Evolutionary conservation across 2,329 filamentous ascomycete species (phyloP).

Genomic region (Monilinia fructicola): DNA sequence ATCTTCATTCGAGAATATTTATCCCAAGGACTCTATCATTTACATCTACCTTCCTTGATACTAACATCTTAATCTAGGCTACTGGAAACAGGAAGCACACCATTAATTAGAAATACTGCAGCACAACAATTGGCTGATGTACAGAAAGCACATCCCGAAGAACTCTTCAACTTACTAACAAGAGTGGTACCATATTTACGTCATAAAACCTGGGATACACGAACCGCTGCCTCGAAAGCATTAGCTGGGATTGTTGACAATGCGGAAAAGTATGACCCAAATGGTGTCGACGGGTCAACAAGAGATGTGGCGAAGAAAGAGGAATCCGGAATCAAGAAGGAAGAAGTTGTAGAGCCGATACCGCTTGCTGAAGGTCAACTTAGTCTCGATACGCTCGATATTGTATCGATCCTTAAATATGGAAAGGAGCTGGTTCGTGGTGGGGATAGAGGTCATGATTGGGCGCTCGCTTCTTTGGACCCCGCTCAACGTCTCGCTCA

Average conservation of each 20-base stretch:
- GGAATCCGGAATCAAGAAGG: constrained; percentile 54
- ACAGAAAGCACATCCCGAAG: constrained; percentile 96
- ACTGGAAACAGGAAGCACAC: constrained; percentile 95
- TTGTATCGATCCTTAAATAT: constrained; percentile 75
- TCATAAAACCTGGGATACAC: constrained; percentile 95
- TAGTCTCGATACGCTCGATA: constrained; percentile 71
- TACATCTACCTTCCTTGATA: not conserved
- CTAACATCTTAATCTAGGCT: constrained; percentile 56
- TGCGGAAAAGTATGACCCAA: constrained; percentile 85
- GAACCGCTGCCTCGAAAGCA: constrained; percentile 88
- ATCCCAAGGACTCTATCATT: not conserved
- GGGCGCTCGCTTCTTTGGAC: constrained; percentile 76
- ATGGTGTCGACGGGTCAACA: constrained; percentile 61
- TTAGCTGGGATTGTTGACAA: constrained; percentile 92
- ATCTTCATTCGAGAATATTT: constrained; percentile 13
- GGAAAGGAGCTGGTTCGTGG: constrained; percentile 83
- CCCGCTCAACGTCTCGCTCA: constrained; percentile 77
- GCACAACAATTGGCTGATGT: constrained; percentile 96
- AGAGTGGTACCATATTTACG: constrained; percentile 93
- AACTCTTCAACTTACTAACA: constrained; percentile 91
- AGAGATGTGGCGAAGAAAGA: constrained; percentile 49
- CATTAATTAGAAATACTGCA: constrained; percentile 92
- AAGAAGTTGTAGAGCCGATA: constrained; percentile 55
- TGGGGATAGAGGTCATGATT: constrained; percentile 79
- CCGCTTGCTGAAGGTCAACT: constrained; percentile 57